Evolutionary conservation across 192 early-diverging fungal species (phyloP), one percentile per base, ranked within the genome.

Genomic region (Mortierella antarctica): DNA sequence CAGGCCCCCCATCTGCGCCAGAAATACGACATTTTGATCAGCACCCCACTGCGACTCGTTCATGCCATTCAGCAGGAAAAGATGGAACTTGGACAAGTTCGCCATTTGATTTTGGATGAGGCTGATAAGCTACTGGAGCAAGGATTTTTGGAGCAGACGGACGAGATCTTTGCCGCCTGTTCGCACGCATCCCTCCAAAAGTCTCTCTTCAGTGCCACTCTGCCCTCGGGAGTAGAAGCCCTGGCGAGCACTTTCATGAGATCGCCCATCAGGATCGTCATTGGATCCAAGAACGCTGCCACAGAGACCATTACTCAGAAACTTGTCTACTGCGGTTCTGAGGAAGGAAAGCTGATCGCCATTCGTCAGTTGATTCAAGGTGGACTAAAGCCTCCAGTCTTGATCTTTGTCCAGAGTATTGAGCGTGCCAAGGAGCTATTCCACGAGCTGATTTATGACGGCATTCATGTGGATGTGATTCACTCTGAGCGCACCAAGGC

Each of bases 381-480:
- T 4, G 93, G 92, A 4, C 86, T 99, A 57, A 93, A 94, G 67
- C 98, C 98, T 12, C 97, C 98, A 13, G 93, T 94, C 7, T 83
- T 99, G 45, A 92, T 99, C 42, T 99, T 99, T 71, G 96, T 98
- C 10, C 97, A 99, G 82, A 96, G 95, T 18, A 98, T 98, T 65
- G 96, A 98, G 21, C 92, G 98, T 60, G 96, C 98, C 62, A 96
- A 96, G 72, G 96, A 99, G 70, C 86, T 99, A 18, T 98, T 97
- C 86, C 90, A 95, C 70, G 97, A 99, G 76, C 89, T 99, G 53
- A 91, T 98, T 15, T 98, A 95, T 82, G 96, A 99, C 74, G 96
- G 96, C 31, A 97, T 98, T 84, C 96, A 97, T 79, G 97, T 98
- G 12, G 98, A 98, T 59, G 96, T 97, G n/a, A 98, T 98, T 31